Percentiles rank a stretch among this genome's conserved stretches.
These are phyloP conservation scores for Cutaneotrichosporon cutaneum DNA, from an alignment of 1,284 basidiomycete genomes.

Conservation along the genomic window DNA sequence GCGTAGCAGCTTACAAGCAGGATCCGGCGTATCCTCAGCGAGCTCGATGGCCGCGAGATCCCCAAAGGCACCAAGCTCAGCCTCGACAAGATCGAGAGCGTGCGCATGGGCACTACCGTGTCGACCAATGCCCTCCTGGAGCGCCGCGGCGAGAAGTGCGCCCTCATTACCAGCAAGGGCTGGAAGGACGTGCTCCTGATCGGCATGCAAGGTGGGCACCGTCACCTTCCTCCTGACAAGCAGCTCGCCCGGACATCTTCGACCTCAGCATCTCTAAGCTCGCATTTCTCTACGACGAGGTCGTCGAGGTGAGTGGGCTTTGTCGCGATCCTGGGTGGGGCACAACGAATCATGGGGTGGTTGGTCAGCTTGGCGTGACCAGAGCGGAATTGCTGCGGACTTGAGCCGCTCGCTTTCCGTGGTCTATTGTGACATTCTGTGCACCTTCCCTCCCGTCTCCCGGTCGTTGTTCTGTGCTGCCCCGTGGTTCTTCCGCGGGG, in stretches of 20 bases:
- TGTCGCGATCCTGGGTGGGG: not conserved
- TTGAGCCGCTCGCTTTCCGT: conserved; percentile 7
- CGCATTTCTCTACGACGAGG: conserved; percentile 72
- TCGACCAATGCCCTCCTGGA: conserved; percentile 95
- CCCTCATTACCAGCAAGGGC: conserved; percentile 88
- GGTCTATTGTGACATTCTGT: not conserved
- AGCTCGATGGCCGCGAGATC: conserved; percentile 66
- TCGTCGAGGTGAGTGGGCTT: conserved; percentile 65
- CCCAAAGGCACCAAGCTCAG: conserved; percentile 64
- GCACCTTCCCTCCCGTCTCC: not conserved
- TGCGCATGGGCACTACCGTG: conserved; percentile 56
- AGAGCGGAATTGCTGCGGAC: not conserved
- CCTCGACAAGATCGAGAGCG: conserved; percentile 35
- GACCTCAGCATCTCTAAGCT: conserved; percentile 82
- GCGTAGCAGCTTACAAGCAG: conserved; percentile 52
- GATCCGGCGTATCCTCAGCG: conserved; percentile 82
- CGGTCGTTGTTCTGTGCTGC: too few relatives aligned
- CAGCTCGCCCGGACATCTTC: conserved; percentile 71
- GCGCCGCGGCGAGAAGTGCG: conserved; percentile 87
- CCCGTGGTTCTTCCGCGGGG: not conserved
- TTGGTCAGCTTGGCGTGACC: conserved; percentile 1
- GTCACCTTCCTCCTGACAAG: not conserved
- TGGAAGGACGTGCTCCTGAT: conserved; percentile 53
- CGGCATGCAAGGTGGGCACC: conserved; percentile 40
- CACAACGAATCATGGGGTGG: not conserved